Percentiles rank a stretch among this genome's conserved stretches.
These are phyloP conservation scores for Holtermanniella nyarrowii DNA, from an alignment of 768 basidiomycete genomes.

Conservation along the genomic window DNA sequence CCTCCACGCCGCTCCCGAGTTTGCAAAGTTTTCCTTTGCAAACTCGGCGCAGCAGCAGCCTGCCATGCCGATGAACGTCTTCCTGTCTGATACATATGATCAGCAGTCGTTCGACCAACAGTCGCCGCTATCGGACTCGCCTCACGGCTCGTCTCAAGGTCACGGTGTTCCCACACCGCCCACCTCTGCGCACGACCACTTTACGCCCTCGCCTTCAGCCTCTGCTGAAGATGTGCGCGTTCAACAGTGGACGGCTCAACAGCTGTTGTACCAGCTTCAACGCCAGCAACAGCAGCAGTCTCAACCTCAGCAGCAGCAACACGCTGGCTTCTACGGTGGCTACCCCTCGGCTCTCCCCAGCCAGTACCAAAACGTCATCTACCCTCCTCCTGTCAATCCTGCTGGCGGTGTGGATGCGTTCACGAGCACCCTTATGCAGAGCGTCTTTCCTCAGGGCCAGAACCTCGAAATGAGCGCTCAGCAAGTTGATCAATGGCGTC, in stretches of 20 bases:
- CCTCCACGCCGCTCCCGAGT: not conserved
- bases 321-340: slow-evolving; percentile 3
- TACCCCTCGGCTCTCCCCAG: slow-evolving; percentile 8
- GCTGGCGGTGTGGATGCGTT: slow-evolving; percentile 8
- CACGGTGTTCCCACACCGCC: slow-evolving; percentile 14
- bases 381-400: not conserved
- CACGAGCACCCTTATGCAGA: slow-evolving; percentile 14
- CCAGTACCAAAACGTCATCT: not conserved
- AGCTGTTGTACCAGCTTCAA: slow-evolving; percentile 19
- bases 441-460: slow-evolving; percentile 14
- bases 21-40: not conserved
- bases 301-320: slow-evolving; percentile 5
- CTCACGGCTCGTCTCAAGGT: not conserved
- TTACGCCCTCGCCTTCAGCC: slow-evolving; percentile 23
- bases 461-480: slow-evolving; percentile 1
- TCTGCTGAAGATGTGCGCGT: slow-evolving; percentile 3
- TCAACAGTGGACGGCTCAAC: slow-evolving; percentile 4
- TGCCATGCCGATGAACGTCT: slow-evolving; percentile 9
- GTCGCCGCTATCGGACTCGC: slow-evolving; percentile 5
- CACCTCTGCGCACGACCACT: slow-evolving; percentile 8
- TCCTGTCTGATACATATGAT: slow-evolving; percentile 12
- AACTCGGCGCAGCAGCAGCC: not conserved
- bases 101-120: not conserved
- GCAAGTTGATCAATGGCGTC: slow-evolving; percentile 11
- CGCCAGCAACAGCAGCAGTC: slow-evolving; percentile 12